Evolutionary conservation across 2,329 filamentous ascomycete genomes (phyloP).

Genomic region (Biscogniauxia sp.): DNA sequence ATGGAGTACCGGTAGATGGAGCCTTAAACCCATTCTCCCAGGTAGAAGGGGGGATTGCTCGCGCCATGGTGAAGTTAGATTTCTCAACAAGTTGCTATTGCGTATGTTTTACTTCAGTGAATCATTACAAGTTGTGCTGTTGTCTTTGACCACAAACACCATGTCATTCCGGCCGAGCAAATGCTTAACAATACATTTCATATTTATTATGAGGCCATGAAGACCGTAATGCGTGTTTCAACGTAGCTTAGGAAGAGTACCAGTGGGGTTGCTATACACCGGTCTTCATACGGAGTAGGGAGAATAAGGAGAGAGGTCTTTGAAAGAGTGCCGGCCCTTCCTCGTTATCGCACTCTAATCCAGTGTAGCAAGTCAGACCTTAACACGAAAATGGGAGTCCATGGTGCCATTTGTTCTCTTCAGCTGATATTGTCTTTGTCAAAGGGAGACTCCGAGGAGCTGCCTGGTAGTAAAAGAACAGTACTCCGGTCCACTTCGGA

Average conservation of each 20-base stretch:
- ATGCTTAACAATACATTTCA: background rate
- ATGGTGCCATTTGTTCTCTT: background rate
- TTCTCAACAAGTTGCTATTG: background rate
- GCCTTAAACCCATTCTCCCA: constrained; percentile 26
- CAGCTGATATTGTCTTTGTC: background rate
- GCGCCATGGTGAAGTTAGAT: constrained; percentile 14
- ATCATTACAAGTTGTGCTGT: background rate
- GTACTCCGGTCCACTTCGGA: background rate
- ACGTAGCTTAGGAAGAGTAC: background rate
- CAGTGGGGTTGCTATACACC: background rate
- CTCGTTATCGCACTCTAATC: background rate
- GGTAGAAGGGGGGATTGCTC: constrained; percentile 16
- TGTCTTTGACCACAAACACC: background rate
- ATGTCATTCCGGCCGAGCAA: background rate
- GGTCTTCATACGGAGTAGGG: background rate
- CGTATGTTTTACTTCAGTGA: background rate
- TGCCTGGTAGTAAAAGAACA: background rate
- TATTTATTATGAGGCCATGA: background rate
- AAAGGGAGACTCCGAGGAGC: background rate
- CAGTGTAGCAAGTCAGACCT: background rate
- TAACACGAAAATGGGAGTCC: background rate
- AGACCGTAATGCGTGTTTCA: background rate
- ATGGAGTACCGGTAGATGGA: constrained; percentile 9
- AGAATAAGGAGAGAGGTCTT: background rate
- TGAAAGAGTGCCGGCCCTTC: background rate